Evolutionary conservation across 2,329 filamentous ascomycete species (phyloP), one percentile per base, ranked within the genome.

Genomic region (Capronia coronata): DNA sequence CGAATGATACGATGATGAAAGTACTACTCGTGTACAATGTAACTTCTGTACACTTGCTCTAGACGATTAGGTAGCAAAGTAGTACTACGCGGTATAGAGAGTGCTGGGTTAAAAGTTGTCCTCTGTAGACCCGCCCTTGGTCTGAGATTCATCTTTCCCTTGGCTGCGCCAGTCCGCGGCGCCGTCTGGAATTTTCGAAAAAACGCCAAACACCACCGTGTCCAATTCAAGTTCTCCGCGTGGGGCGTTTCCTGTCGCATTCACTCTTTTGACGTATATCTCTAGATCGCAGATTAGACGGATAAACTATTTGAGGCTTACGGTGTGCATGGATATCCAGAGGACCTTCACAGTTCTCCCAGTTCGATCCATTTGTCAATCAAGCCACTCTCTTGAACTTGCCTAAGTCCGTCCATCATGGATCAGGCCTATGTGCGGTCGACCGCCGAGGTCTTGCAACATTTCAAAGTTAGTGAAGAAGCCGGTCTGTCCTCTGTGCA

Each of bases 351-450:
- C 35, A 44, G 30, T 21, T n/a, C 22, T 39, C 44, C 37, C 35
- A 32, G 29, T 50, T 45, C 23, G 18, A 37, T 51, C 27, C 40
- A 21, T n/a, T 11, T 34, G 35, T 37, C 46, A 49, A 7, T 25
- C 23, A 39, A 47, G 39, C 46, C 38, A n/a, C 43, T 40, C 35
- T 18, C 48, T 46, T 34, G 22, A 37, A 14, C 3, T 30, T 19
- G 47, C 25, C 39, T 32, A 42, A 11, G 39, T 19, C 49, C 47
- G 47, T 11, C 14, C 21, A n/a, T 18, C 22, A 79, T 79, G 76
- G 76, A 79, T 60, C 71, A 74, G 63, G 71, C 76, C 30, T 79
- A 73, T 61, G 67, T 72, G 37, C 68, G 66, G 60, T 69, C 74
- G 55, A 66, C 73, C 43, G 64, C 66, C 41, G 72, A 79, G 58